Evolutionary conservation across 345 rosid genomes (phyloP).

Genomic region (Melastoma malabathricum): DNA sequence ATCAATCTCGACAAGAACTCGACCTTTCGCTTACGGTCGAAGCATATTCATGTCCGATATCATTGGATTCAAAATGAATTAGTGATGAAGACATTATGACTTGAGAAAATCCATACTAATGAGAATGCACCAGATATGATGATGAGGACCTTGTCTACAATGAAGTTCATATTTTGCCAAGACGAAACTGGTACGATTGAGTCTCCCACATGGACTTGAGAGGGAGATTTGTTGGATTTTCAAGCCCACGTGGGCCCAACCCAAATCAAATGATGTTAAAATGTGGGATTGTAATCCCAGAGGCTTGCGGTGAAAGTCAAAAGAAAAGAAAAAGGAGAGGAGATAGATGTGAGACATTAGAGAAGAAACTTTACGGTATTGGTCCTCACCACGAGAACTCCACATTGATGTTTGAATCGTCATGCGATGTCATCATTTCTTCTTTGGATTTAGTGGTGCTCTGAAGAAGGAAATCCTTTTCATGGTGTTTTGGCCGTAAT

Average conservation of each 20-base stretch:
- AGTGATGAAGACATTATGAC: background rate
- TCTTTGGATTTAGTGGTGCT: no score
- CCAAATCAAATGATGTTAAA: no score
- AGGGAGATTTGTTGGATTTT: no score
- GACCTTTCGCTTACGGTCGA: background rate
- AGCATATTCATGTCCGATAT: slow-evolving; percentile 3
- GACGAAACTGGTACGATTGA: background rate
- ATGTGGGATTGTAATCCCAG: no score
- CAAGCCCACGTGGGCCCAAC: no score
- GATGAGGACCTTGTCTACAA: background rate
- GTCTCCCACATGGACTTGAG: no score
- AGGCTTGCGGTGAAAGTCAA: background rate
- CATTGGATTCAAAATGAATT: slow-evolving; percentile 2
- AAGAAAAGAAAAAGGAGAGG: background rate
- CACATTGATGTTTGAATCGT: no score
- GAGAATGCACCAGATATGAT: slow-evolving; percentile 4
- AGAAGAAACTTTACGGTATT: no score
- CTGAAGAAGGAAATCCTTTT: no score
- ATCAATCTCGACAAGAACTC: slow-evolving; percentile 4
- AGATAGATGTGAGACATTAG: no score
- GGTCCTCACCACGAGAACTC: background rate
- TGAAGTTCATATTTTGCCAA: background rate
- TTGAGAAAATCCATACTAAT: slow-evolving; percentile 1
- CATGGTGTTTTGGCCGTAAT: no score
- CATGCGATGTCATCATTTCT: no score